phyloP scores from a whole-genome alignment of 176 grass and related monocot genomes.

The Metroxylon sagu region DNA sequence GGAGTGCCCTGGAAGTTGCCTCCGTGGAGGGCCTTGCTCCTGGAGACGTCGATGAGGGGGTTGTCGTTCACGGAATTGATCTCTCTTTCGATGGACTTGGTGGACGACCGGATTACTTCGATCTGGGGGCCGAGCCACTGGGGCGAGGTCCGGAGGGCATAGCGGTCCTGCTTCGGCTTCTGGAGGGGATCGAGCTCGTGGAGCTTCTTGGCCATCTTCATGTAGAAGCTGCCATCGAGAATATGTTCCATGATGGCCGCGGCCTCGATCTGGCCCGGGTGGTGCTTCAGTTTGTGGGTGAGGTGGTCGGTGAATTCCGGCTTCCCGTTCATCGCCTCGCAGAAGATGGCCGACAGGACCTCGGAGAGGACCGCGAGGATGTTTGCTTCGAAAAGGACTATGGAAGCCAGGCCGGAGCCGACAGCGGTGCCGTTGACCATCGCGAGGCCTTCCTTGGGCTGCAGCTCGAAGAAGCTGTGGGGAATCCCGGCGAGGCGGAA shows the following conservation, averaged over 20 bases:
- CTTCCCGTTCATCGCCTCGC: slow-evolving; percentile 87
- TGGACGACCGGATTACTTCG: slow-evolving; percentile 72
- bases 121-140: slow-evolving; percentile 90
- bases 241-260: slow-evolving; percentile 90
- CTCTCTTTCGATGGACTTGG: slow-evolving; percentile 67
- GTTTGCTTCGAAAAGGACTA: slow-evolving; percentile 69
- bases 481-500: slow-evolving; percentile 46
- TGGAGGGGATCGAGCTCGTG: slow-evolving; percentile 65
- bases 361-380: slow-evolving; percentile 48
- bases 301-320: slow-evolving; percentile 82
- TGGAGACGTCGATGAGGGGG: slow-evolving; percentile 80
- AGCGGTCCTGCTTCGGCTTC: slow-evolving; percentile 93
- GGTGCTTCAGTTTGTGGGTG: slow-evolving; percentile 88
- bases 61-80: slow-evolving; percentile 95
- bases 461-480: slow-evolving; percentile 53
- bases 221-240: slow-evolving; percentile 71
- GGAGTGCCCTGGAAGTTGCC: slow-evolving; percentile 95
- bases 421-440: slow-evolving; percentile 86
- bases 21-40: slow-evolving; percentile 72
- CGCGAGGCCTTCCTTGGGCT: slow-evolving; percentile 81
- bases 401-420: slow-evolving; percentile 63
- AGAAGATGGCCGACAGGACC: slow-evolving; percentile 69
- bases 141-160: slow-evolving; percentile 84
- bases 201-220: slow-evolving; percentile 53
- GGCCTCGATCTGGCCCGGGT: slow-evolving; percentile 85